These are phyloP conservation scores for Beauveria sp. DNA, from an alignment of 2,329 filamentous ascomycete genomes.

Conservation along the genomic window DNA sequence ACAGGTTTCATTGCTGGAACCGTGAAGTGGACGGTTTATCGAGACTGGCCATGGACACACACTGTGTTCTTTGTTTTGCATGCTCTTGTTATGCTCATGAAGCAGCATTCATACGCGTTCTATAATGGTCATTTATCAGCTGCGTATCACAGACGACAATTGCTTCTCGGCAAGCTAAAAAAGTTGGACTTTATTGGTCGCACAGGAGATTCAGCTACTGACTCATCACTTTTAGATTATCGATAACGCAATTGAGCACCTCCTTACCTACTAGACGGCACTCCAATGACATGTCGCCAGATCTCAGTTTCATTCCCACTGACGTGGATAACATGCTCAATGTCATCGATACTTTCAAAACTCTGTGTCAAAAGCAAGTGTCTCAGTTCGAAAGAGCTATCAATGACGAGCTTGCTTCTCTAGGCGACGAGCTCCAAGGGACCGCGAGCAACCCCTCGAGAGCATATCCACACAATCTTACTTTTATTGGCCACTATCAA, in stretches of 20 bases:
- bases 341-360: constrained; percentile 52
- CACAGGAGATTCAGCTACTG: constrained; percentile 31
- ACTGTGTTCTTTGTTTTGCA: constrained; percentile 72
- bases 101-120: constrained; percentile 72
- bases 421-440: constrained; percentile 58
- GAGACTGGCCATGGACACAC: constrained; percentile 78
- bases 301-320: not conserved
- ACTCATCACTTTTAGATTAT: not conserved
- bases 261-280: not conserved
- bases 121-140: constrained; percentile 69
- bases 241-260: not conserved
- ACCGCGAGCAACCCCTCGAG: constrained; percentile 43
- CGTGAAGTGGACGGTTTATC: constrained; percentile 57
- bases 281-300: not conserved
- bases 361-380: constrained; percentile 55
- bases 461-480: constrained; percentile 64
- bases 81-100: constrained; percentile 71
- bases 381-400: constrained; percentile 58
- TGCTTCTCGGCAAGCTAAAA: constrained; percentile 42
- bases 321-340: constrained; percentile 49
- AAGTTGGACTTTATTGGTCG: constrained; percentile 49
- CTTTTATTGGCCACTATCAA: constrained; percentile 56
- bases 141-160: constrained; percentile 42
- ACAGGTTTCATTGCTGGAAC: constrained; percentile 52
- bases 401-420: constrained; percentile 55